Evolutionary conservation across 805 yeast genomes (phyloP), one percentile per base, ranked within the genome.

Genomic region (Candida nonsorbophila): DNA sequence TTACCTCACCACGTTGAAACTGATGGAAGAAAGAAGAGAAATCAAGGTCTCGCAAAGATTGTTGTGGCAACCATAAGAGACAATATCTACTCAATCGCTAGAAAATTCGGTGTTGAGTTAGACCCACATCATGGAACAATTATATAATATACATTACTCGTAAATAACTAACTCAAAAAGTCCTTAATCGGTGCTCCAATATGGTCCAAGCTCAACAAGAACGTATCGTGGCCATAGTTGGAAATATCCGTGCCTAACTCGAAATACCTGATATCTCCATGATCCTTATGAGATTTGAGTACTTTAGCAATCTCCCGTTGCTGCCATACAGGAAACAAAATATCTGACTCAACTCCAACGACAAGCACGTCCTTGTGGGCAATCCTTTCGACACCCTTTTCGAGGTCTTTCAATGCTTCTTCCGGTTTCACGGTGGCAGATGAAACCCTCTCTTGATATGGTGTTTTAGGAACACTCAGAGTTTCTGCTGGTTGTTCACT

Each of bases 311-410:
- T 77, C 50, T 88, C 96, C 33, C 78, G 58, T 56, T 88, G 97
- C 60, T 88, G 97, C 95, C 95, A 85, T 20, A 80, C 84, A 1
- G 97, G 97, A 65, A 88, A 88, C 29, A 88, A 66, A 22, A 84
- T 83, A 51, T 88, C 97, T 1, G 92, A 80, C 49, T 84, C 92
- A n/a, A 87, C 96, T 7, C 97, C 97, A 29, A 88, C 71, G 4
- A 88, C 84, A 32, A 88, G 62, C 3, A 84, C 68, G 19, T 82
- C 77, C 36, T 77, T 75, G 39, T 78, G 66, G 1, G 80, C 66
- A 33, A 88, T 61, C 16, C 73, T 72, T 17, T 50, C 45, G 65
- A 88, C 59, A 2, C 97, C 97, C 12, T 62, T 55, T 14, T 65
- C 55, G 22, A 88, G 62, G 50, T 88, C 96, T 4, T 57, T 49